Percentiles rank a stretch among this genome's conserved stretches.
Evolutionary conservation across 2,329 filamentous ascomycete species (phyloP).

Genomic region (Diaporthe destruens): DNA sequence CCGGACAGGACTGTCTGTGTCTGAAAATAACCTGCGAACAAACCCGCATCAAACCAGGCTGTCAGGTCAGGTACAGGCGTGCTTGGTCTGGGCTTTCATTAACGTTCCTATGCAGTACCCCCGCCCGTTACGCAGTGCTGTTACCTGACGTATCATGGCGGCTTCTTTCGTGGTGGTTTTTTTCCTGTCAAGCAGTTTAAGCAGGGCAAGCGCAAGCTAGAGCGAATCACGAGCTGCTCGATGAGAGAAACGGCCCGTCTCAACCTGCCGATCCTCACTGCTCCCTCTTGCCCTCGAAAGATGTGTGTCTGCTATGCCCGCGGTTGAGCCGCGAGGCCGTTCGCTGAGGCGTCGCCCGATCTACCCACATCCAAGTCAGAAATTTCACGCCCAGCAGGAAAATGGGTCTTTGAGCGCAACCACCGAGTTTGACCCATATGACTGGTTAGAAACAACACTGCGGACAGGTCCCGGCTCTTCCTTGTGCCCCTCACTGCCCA

Average conservation of each 20-base stretch:
- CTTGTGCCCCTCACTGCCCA: not conserved
- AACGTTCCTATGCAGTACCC: conserved; percentile 3
- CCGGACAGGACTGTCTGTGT: conserved; percentile 24
- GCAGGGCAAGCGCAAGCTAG: conserved; percentile 22
- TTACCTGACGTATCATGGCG: conserved; percentile 34
- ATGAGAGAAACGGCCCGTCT: conserved; percentile 28
- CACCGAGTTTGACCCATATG: conserved; percentile 19
- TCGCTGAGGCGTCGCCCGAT: not conserved
- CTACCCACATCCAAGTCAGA: conserved; percentile 17
- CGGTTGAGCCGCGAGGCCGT: not conserved
- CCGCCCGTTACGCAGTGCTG: conserved; percentile 20
- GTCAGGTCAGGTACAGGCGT: conserved; percentile 7
- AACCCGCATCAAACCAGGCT: not conserved
- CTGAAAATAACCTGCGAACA: conserved; percentile 26
- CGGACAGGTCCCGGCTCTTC: conserved; percentile 7
- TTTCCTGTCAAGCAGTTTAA: conserved; percentile 30
- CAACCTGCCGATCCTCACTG: conserved; percentile 31
- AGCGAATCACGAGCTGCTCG: conserved; percentile 31
- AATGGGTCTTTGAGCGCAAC: conserved; percentile 2
- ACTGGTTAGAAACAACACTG: not conserved
- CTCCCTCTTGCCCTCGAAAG: no score
- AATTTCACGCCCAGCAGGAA: conserved; percentile 21
- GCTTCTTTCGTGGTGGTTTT: not conserved
- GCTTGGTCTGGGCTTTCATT: conserved; percentile 19
- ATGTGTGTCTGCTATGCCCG: not conserved